Conservation (phyloP, 1,139 yeast species). For the Pneumocystis carinii region DNA sequence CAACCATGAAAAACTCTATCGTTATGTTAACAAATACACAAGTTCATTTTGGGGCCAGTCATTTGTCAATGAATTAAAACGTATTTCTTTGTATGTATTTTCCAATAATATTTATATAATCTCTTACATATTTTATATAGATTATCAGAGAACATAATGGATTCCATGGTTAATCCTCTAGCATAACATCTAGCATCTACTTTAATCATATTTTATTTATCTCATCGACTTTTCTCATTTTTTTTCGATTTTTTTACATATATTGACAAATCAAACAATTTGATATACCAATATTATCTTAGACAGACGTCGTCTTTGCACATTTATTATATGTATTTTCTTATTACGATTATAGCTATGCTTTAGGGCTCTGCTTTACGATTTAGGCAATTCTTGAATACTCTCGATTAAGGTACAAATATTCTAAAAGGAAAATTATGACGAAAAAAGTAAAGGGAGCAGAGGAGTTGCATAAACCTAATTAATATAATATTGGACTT, state of each 20-base stretch:
- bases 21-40: slow-evolving; percentile 80
- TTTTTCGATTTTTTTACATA: background rate
- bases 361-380: too few species aligned
- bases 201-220: background rate
- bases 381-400: background rate
- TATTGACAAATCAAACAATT: too few species aligned
- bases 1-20: slow-evolving; percentile 70
- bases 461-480: background rate
- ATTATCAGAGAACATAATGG: background rate
- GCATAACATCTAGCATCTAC: background rate
- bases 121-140: background rate
- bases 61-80: slow-evolving; percentile 66
- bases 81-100: slow-evolving; percentile 25
- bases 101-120: background rate
- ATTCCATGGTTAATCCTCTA: background rate
- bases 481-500: background rate
- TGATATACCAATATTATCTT: too few species aligned
- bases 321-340: too few species aligned
- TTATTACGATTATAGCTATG: too few species aligned
- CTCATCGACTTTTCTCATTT: background rate
- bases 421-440: background rate
- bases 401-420: background rate
- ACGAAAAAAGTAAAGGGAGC: background rate
- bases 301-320: too few species aligned
- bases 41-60: slow-evolving; percentile 95